Base-by-base conservation (phyloP, 2,329 filamentous ascomycete genomes). In the Penicillium sp. region DNA sequence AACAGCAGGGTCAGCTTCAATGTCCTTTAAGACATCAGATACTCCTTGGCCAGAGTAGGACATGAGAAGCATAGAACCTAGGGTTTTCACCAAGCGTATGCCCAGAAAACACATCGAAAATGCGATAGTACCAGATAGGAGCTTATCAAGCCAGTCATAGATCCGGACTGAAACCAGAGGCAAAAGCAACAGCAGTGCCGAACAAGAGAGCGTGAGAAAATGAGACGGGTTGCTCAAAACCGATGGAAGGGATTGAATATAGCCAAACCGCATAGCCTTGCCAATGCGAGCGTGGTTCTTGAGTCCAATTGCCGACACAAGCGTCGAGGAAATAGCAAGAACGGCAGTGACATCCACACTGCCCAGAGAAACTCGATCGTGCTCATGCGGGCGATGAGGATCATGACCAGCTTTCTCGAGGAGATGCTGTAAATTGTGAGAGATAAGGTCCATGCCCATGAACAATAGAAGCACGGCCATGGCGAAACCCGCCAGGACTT, bases 391-490 rank as follows among this genome's bases (percentile, higher is more conserved):
- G 64, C 89, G 86, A 65, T 96, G 91, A 19, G 90, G 81, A 50
- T 86, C 82, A 66, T 96, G 90, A 14, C 81, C 81, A 13, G 87
- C 86, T 18, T 84, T 80, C 73, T 97, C 93, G 10, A 99, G 83
- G n/a, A 91, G 83, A 72, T 99, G 93, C 70, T 96, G 94, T 14
- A 96, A 79, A 56, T 91, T 93, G 71, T 99, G 94, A 38, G 90
- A 96, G 57, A 99, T 88, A 45, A 99, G 84, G 66, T 99, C 94
- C 66, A 97, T 88, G 18, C 93, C 93, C 79, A 96, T 96, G 74
- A 99, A 99, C n/a, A 96, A 84, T 11, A 99, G 83, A 58, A 97
- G 91, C 36, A 99, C 89, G 47, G 91, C 95, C 85, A 97, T 91
- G 57, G 92, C 94, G 61, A 99, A 96, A 16, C 94, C 94, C 34